These are phyloP conservation scores for Dactylellina leptospora DNA, from an alignment of 2,329 filamentous ascomycete genomes.

Conservation along the genomic window DNA sequence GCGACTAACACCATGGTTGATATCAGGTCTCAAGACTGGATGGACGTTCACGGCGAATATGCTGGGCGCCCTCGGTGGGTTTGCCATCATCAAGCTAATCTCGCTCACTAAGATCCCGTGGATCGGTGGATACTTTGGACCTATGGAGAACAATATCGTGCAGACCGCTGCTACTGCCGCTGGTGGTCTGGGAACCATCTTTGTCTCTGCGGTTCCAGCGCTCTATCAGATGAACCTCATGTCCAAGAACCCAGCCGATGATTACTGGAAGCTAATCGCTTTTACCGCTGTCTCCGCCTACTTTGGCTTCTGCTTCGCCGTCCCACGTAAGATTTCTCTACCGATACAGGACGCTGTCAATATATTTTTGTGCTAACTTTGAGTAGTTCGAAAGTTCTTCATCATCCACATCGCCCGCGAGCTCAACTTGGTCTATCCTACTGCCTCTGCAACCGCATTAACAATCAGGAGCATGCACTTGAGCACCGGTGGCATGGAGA, in stretches of 20 bases:
- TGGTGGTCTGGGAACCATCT: conserved; percentile 68
- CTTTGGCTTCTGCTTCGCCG: conserved; percentile 72
- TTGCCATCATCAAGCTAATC: conserved; percentile 68
- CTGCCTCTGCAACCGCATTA: conserved; percentile 69
- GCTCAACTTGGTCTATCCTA: conserved; percentile 69
- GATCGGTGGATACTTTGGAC: conserved; percentile 68
- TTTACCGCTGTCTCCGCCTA: conserved; percentile 71
- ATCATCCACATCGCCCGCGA: conserved; percentile 72
- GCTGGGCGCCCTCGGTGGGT: conserved; percentile 67
- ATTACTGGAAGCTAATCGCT: conserved; percentile 69
- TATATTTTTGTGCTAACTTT: conserved; percentile 34
- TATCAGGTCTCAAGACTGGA: conserved; percentile 63
- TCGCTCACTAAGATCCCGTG: conserved; percentile 65
- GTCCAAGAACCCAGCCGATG: conserved; percentile 64
- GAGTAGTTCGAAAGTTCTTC: conserved; percentile 71
- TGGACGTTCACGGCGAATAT: conserved; percentile 65
- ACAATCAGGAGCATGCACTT: conserved; percentile 72
- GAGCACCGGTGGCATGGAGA: conserved; percentile 60
- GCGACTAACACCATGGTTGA: conserved; percentile 41
- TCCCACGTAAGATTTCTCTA: conserved; percentile 62
- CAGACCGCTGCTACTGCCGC: conserved; percentile 70
- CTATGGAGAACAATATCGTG: conserved; percentile 71
- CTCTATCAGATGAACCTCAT: conserved; percentile 68
- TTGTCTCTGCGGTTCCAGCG: conserved; percentile 69
- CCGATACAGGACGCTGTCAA: too few species aligned